Conservation (phyloP, 768 basidiomycete species). For the Boletales sp. region DNA sequence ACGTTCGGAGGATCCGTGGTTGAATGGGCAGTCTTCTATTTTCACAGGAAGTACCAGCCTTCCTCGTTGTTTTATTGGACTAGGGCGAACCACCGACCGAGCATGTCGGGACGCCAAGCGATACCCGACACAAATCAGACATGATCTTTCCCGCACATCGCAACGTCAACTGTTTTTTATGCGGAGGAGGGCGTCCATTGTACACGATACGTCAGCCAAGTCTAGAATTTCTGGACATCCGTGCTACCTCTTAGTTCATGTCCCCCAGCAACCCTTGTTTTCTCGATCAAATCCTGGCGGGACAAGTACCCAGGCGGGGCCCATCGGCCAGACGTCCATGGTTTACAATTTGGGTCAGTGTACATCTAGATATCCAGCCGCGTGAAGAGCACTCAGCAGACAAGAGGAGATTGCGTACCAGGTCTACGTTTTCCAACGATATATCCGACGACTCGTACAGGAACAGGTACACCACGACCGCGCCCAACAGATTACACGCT, state of each 20-base stretch:
- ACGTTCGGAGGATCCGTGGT: no score
- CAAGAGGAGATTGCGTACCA: conserved; percentile 30
- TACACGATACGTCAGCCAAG: no score
- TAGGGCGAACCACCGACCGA: no score
- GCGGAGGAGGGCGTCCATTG: no score
- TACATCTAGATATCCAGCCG: conserved; percentile 45
- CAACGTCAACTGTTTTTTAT: no score
- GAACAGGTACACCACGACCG: conserved; percentile 65
- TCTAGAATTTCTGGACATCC: background rate
- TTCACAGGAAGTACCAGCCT: no score
- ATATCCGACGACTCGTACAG: conserved; percentile 71
- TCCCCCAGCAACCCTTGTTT: conserved; percentile 38
- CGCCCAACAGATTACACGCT: conserved; percentile 59
- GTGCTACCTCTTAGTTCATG: background rate
- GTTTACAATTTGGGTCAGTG: conserved; percentile 57
- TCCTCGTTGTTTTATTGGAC: no score
- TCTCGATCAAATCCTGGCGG: conserved; percentile 43
- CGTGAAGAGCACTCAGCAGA: background rate
- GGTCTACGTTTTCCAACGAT: conserved; percentile 62
- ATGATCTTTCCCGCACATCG: no score
- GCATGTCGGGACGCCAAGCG: no score
- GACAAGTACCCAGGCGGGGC: conserved; percentile 52
- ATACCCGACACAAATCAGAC: no score
- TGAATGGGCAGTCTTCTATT: no score
- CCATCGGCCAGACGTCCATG: conserved; percentile 64